These are phyloP conservation scores for Heliosperma pusillum DNA, from an alignment of 148 eudicot species.

Conservation along the genomic window DNA sequence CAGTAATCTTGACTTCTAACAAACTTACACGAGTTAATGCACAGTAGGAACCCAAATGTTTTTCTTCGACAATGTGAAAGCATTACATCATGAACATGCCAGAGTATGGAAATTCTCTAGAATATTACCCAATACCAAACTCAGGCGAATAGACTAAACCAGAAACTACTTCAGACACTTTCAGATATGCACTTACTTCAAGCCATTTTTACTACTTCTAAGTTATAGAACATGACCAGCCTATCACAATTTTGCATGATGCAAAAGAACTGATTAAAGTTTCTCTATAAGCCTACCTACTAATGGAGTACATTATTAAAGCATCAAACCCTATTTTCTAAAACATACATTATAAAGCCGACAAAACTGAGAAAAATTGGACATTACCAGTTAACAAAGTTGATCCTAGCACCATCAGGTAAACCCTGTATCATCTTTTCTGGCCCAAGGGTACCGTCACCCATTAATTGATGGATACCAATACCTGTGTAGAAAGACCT, in stretches of 20 bases:
- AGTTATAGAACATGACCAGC: too few relatives aligned
- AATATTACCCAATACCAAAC: background rate
- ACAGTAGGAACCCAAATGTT: background rate
- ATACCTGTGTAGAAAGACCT: conserved; percentile 98
- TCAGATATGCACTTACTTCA: too few relatives aligned
- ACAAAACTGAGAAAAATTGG: conserved; percentile 7
- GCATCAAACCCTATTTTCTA: background rate
- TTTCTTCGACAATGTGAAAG: background rate
- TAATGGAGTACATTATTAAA: background rate
- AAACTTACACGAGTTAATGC: background rate
- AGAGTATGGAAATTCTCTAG: background rate
- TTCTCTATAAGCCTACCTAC: background rate
- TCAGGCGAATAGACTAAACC: background rate
- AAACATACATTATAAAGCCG: background rate
- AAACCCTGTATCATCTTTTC: conserved; percentile 79
- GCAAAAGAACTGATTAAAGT: background rate
- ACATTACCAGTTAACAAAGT: conserved; percentile 81
- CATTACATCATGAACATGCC: background rate
- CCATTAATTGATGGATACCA: conserved; percentile 66
- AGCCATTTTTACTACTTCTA: too few relatives aligned
- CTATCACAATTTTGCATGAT: background rate
- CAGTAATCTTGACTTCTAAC: background rate
- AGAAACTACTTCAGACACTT: too few relatives aligned
- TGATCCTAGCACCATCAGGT: conserved; percentile 88
- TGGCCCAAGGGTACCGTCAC: conserved; percentile 83